phyloP scores from a whole-genome alignment of 192 early-diverging fungal genomes.

The Funneliformis mosseae region DNA sequence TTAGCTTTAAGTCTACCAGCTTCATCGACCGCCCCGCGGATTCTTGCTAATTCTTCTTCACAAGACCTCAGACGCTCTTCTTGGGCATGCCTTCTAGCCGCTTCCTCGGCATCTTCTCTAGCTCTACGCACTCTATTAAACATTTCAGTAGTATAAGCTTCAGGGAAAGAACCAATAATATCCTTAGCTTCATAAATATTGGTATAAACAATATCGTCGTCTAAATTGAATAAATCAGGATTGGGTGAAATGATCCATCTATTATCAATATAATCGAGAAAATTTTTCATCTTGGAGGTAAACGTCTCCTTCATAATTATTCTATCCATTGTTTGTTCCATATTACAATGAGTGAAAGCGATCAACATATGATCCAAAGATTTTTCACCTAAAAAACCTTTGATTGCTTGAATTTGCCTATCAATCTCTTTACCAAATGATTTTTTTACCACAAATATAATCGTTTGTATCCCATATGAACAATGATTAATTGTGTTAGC shows the following conservation, averaged over 20 bases:
- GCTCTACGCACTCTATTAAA: not conserved
- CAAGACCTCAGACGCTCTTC: not conserved
- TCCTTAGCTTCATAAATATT: not conserved
- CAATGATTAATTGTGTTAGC: not conserved
- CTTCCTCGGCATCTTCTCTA: not conserved
- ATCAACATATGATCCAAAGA: not conserved
- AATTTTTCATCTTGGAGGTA: not conserved
- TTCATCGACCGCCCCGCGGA: not conserved
- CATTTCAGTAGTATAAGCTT: not conserved
- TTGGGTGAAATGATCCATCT: constrained; percentile 5
- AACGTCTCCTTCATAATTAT: not conserved
- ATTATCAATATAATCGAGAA: not conserved
- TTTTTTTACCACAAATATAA: constrained; percentile 1
- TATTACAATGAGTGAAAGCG: not conserved
- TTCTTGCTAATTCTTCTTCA: not conserved
- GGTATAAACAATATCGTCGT: not conserved
- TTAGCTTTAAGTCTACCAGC: not conserved
- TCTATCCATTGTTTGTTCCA: not conserved
- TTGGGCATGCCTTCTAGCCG: not conserved
- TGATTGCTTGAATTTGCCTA: not conserved
- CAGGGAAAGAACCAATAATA: not conserved
- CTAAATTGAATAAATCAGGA: not conserved
- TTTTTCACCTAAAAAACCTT: not conserved
- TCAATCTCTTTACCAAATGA: not conserved
- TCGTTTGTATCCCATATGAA: constrained; percentile 10